Base-by-base conservation (phyloP, 2,329 filamentous ascomycete species). In the Paecilomyces sp. region DNA sequence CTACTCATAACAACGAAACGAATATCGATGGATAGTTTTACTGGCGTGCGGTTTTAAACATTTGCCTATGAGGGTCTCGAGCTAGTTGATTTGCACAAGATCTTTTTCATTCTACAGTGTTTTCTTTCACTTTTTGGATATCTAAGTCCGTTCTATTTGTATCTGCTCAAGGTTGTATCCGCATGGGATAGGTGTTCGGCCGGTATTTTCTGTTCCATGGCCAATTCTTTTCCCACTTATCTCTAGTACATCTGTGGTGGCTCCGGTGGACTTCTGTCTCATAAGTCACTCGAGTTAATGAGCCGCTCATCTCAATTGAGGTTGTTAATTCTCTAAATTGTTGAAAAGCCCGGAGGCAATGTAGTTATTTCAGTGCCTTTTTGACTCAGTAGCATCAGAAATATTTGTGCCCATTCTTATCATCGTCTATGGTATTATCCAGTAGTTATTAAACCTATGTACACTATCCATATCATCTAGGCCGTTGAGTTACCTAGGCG, bases 401-500 rank as follows among this genome's bases (percentile, higher is more conserved):
- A 8, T n/a, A 9, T 18, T n/a, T 22, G 41, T 5, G 2, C 7
- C 1, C 9, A 47, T 47, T 1, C 9, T 18, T n/a, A 47, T 47
- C 8, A 47, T 11, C n/a, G 41, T 47, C 15, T 22, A 18, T 18
- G 41, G 6, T 22, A 22, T 8, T n/a, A 47, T 28, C 25, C 25
- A 18, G n/a, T 47, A 47, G 41, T n/a, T 47, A 18, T 8, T 47
- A 33, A 33, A 2, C 9, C 8, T 33, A 33, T 47, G 41, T 53
- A 30, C 24, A 53, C n/a, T 25, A 53, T 53, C 15, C 24, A 12
- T 53, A 30, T 53, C 22, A 28, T 8, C 30, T 11, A 33, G 7
- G 24, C 28, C n/a, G n/a, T 15, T 56, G 6, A 33, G 22, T 12
- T n/a, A 13, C 31, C 30, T 58, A 61, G 55, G 61, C 63, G 28